Evolutionary conservation across 2,329 filamentous ascomycete genomes (phyloP), one percentile per base, ranked within the genome.

Genomic region (Metarhizium rileyi): DNA sequence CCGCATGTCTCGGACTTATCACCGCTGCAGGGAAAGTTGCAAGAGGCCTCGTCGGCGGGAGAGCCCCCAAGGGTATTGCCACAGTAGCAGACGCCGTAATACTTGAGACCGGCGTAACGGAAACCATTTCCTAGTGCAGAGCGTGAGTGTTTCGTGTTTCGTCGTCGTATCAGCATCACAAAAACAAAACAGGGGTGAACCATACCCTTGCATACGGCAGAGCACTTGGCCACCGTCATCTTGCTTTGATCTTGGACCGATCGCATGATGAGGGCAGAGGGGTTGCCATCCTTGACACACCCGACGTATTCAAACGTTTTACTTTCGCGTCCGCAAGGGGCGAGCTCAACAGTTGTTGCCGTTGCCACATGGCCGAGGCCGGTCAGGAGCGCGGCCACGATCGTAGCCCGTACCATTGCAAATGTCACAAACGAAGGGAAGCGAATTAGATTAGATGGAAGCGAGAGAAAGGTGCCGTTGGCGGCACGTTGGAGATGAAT

Each of bases 21-120:
- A 35, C 70, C 70, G 25, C 63, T 73, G 61, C 80, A 75, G 9
- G 75, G 66, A 50, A 80, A 78, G 60, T 70, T 79, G 57, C 83
- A 85, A 30, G 79, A 69, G 16, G 74, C 66, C 20, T 73, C 70
- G 3, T 67, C 60, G 14, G 83, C 61, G 54, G 70, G 70, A 57
- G 77, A 74, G 18, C 73, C 72, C 54, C 76, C 64, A 52, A 77
- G 69, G 26, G 72, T 73, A 53, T 75, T 65, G 28, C 74, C 70
- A 54, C 75, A 74, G 61, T 77, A 79, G 65, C 78, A 78, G 41
- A 70, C 64, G 50, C 73, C 74, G 52, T 76, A 71, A 61, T 74
- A 76, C 53, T 70, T 67, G 33, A 77, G 68, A 49, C 74, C 74
- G 53, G 74, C 71, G 53, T 76, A 74, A 46, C 72, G 67, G 61